Evolutionary conservation across 129 eudicot genomes (phyloP).

Genomic region (Centella asiatica): DNA sequence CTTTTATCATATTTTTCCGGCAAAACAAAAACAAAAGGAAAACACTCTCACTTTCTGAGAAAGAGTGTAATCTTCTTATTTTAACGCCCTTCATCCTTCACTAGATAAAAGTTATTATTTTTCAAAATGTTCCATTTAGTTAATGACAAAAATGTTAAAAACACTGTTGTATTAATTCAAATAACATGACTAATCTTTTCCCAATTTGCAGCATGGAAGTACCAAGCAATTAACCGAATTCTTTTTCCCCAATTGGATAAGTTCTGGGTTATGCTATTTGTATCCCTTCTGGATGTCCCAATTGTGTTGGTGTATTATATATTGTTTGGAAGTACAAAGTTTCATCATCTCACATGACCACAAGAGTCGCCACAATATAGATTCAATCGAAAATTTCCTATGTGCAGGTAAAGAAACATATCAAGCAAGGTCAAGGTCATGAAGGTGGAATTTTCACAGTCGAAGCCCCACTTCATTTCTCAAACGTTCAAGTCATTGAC

Average conservation of each 20-base stretch:
- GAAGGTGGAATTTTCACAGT: constrained; percentile 97
- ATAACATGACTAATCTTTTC: no score
- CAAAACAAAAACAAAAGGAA: not conserved
- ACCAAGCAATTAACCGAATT: no score
- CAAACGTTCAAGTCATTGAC: constrained; percentile 89
- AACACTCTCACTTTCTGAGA: not conserved
- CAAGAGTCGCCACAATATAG: not conserved
- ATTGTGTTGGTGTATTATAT: not conserved
- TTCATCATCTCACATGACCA: not conserved
- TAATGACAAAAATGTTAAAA: no score
- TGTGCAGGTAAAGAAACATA: constrained; percentile 86
- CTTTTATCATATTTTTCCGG: not conserved
- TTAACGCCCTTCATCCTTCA: no score
- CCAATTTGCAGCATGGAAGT: no score
- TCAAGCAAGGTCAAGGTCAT: constrained; percentile 97
- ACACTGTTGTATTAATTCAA: no score
- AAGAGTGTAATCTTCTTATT: not conserved
- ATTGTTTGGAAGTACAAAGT: no score
- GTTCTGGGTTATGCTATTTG: no score
- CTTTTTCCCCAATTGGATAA: no score
- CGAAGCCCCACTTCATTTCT: constrained; percentile 97
- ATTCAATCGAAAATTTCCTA: constrained; percentile 3
- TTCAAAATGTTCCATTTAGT: no score
- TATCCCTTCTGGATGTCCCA: not conserved
- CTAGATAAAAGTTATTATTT: no score